These are phyloP conservation scores for Catenaria anguillulae DNA, from an alignment of 371 early-diverging fungal genomes.

Conservation along the genomic window DNA sequence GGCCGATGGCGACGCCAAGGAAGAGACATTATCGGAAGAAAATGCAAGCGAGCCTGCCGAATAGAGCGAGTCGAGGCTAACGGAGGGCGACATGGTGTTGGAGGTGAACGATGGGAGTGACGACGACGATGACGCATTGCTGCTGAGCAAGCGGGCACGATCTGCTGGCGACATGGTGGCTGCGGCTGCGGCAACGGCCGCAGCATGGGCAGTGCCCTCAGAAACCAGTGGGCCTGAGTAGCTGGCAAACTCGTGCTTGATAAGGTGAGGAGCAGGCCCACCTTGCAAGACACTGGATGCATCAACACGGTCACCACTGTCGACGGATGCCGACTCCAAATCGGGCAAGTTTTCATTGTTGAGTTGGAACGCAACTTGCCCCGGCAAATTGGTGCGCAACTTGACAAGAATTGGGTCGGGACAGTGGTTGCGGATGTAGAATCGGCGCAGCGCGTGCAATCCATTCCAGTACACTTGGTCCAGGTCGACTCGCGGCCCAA, in stretches of 20 bases:
- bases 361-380: slow-evolving; percentile 73
- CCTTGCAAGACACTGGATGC: too few relatives aligned
- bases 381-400: slow-evolving; percentile 61
- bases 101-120: not conserved
- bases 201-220: too few relatives aligned
- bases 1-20: too few relatives aligned
- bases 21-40: too few relatives aligned
- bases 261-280: not conserved
- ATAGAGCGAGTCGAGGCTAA: not conserved
- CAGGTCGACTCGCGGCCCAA: slow-evolving; percentile 39
- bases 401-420: slow-evolving; percentile 44
- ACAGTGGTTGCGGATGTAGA: slow-evolving; percentile 54
- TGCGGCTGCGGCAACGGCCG: too few relatives aligned
- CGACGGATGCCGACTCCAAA: too few relatives aligned
- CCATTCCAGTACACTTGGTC: slow-evolving; percentile 70
- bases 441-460: slow-evolving; percentile 56
- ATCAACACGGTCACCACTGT: too few relatives aligned
- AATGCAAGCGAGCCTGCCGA: too few relatives aligned
- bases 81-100: not conserved
- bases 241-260: not conserved
- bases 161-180: too few relatives aligned
- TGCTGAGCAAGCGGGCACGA: too few relatives aligned
- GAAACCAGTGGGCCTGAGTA: too few relatives aligned
- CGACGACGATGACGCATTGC: too few relatives aligned
- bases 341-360: slow-evolving; percentile 65